phyloP scores from a whole-genome alignment of 2,329 filamentous ascomycete species.

The Botrytis hyacinthi region DNA sequence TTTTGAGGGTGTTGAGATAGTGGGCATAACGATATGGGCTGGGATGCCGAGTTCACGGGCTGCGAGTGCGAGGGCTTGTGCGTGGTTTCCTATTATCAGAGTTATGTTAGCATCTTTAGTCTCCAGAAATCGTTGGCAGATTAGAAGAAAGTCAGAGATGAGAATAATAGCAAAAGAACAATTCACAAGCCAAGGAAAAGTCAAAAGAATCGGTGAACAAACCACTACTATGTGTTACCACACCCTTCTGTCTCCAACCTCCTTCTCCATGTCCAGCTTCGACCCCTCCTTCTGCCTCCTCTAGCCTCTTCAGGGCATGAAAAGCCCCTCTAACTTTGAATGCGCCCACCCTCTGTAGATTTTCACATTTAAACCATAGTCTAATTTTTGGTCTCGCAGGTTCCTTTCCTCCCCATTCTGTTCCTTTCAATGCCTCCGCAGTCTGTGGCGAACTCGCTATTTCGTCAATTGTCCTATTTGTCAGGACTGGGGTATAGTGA shows the following conservation, averaged over 20 bases:
- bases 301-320: slow-evolving; percentile 73
- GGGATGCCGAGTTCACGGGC: slow-evolving; percentile 70
- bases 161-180: neutral
- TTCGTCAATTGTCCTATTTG: slow-evolving; percentile 68
- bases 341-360: slow-evolving; percentile 83
- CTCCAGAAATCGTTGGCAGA: neutral
- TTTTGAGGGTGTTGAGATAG: slow-evolving; percentile 80
- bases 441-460: slow-evolving; percentile 72
- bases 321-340: slow-evolving; percentile 94
- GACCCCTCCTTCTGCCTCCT: slow-evolving; percentile 59
- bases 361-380: slow-evolving; percentile 95
- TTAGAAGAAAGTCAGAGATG: neutral
- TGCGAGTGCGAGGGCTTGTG: slow-evolving; percentile 85
- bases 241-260: slow-evolving; percentile 62
- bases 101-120: neutral
- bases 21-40: slow-evolving; percentile 89
- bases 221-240: slow-evolving; percentile 90
- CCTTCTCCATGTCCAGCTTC: slow-evolving; percentile 60
- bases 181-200: neutral
- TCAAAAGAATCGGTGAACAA: slow-evolving; percentile 28
- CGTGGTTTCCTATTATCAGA: slow-evolving; percentile 73
- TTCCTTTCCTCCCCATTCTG: slow-evolving; percentile 54
- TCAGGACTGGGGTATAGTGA: slow-evolving; percentile 80
- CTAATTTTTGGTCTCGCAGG: slow-evolving; percentile 64
- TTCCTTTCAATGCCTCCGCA: slow-evolving; percentile 51